These are phyloP conservation scores for Talaromyces sp. DNA, from an alignment of 2,329 filamentous ascomycete species.

Conservation along the genomic window DNA sequence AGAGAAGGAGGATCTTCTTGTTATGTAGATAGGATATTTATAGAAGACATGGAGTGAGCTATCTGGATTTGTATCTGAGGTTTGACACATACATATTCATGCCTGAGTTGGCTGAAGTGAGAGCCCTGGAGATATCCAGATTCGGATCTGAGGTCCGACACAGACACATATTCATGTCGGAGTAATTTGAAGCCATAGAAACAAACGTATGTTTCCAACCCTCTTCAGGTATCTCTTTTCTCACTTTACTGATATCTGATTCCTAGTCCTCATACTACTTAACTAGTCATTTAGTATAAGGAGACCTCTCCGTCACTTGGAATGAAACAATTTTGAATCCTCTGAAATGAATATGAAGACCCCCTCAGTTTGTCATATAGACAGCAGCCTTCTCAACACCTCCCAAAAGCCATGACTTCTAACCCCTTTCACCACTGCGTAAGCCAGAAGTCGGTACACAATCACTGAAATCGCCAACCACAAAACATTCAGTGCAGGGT, in stretches of 20 bases:
- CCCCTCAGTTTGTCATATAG: not conserved
- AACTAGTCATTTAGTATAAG: not conserved
- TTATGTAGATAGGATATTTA: not conserved
- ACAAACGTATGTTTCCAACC: not conserved
- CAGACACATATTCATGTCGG: not conserved
- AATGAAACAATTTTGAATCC: not conserved
- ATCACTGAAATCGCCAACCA: constrained; percentile 64
- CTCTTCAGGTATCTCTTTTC: not conserved
- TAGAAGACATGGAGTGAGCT: not conserved
- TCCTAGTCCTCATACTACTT: not conserved
- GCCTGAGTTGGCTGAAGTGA: too few relatives aligned
- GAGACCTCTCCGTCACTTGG: not conserved
- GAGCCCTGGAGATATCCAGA: too few relatives aligned
- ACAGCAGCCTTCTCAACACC: not conserved
- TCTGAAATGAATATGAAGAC: not conserved
- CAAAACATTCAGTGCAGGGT: constrained; percentile 61
- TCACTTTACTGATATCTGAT: not conserved
- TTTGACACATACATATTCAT: too few relatives aligned
- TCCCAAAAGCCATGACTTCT: constrained; percentile 25
- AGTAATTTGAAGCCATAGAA: not conserved
- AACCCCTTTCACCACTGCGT: constrained; percentile 35
- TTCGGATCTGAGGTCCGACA: not conserved
- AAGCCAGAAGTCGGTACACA: constrained; percentile 60
- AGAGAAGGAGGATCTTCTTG: not conserved
- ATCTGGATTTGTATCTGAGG: not conserved